Evolutionary conservation across 2,329 filamentous ascomycete genomes (phyloP).

Genomic region (Didymella keratinophila): DNA sequence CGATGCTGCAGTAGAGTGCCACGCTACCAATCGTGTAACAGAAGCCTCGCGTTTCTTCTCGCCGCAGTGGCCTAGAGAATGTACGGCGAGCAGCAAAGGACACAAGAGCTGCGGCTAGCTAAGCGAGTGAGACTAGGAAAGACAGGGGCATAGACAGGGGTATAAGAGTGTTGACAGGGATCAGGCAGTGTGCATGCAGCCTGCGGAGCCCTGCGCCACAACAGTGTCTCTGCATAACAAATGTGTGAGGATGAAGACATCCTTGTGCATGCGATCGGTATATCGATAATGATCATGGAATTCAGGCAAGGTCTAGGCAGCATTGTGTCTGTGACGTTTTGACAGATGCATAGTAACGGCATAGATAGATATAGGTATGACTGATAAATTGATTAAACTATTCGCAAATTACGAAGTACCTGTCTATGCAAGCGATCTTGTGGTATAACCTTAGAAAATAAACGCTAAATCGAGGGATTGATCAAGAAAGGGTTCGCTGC

Average conservation of each 20-base stretch:
- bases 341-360: background rate
- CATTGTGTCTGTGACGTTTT: background rate
- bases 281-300: background rate
- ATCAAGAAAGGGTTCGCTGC: background rate
- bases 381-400: background rate
- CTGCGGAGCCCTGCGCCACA: conserved; percentile 1
- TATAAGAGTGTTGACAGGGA: background rate
- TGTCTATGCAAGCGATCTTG: conserved; percentile 2
- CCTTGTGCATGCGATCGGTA: conserved; percentile 2
- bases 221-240: background rate
- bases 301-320: background rate
- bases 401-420: background rate
- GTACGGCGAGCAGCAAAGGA: conserved; percentile 4
- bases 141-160: conserved; percentile 9
- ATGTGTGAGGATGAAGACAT: background rate
- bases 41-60: conserved; percentile 9
- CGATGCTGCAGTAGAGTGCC: conserved; percentile 1
- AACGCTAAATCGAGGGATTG: conserved; percentile 1
- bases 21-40: conserved; percentile 10
- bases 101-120: background rate
- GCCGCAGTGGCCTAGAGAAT: background rate
- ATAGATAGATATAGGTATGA: background rate
- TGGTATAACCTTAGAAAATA: background rate
- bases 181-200: background rate
- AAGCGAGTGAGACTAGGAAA: conserved; percentile 4